These are phyloP conservation scores for Polytrichum formosum DNA, from an alignment of 225 moss, liverwort and hornwort genomes.

Conservation along the genomic window DNA sequence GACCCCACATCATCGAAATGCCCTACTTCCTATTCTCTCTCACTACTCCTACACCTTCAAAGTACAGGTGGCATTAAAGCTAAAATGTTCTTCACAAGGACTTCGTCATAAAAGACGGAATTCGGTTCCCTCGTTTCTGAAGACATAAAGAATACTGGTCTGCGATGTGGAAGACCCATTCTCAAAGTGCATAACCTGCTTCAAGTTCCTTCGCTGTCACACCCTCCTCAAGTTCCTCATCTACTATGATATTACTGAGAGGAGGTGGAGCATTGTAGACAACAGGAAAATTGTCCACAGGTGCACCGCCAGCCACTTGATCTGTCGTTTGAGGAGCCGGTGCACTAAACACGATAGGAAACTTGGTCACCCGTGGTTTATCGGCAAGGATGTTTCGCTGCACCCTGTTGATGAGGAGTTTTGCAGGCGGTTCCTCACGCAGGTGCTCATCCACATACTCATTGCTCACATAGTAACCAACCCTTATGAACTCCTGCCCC, in stretches of 20 bases:
- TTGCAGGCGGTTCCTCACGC: conserved; percentile 83
- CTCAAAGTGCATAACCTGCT: conserved; percentile 35
- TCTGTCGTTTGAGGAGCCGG: conserved; percentile 29
- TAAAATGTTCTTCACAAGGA: conserved; percentile 12
- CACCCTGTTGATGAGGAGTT: conserved; percentile 75
- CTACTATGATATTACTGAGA: too few species aligned
- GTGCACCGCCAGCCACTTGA: conserved; percentile 25
- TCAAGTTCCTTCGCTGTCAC: conserved; percentile 14
- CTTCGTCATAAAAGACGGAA: conserved; percentile 20
- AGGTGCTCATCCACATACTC: conserved; percentile 83
- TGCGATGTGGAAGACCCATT: conserved; percentile 13
- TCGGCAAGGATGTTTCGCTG: conserved; percentile 89
- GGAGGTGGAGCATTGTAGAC: conserved; percentile 24
- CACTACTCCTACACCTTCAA: too few species aligned
- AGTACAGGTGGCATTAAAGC: conserved; percentile 8
- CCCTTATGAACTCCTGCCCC: conserved; percentile 88
- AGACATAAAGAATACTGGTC: conserved; percentile 3
- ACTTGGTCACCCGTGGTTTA: conserved; percentile 86
- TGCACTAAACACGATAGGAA: conserved; percentile 77
- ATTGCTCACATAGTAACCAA: conserved; percentile 94
- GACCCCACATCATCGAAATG: too few species aligned
- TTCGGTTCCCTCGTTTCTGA: conserved; percentile 10
- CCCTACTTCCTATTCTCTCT: too few species aligned
- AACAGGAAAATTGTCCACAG: conserved; percentile 43
- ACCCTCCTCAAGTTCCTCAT: too few species aligned